Evolutionary conservation across 306 rosid genomes (phyloP), one percentile per base, ranked within the genome.

Genomic region (Acacia melanoxylon): DNA sequence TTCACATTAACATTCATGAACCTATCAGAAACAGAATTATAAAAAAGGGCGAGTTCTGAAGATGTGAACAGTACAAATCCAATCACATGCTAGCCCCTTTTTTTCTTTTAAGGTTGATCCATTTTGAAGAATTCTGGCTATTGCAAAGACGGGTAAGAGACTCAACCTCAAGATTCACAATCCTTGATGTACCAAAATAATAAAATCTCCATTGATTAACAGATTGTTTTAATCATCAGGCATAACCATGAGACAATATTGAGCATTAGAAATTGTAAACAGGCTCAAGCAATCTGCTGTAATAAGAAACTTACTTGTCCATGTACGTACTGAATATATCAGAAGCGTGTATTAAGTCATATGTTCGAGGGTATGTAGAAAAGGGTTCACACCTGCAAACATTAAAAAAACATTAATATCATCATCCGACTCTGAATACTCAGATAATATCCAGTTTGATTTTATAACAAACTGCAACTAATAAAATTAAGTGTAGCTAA

Each of bases 341-440:
- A 46, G 37, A 20, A 40, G 92, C 92, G 81, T 89, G 92, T 85
- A 89, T 79, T 82, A 89, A 83, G 80, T 89, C 92, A 79, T 87
- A 89, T 37, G 90, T 87, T 81, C 89, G 84, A 10, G 92, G 90
- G 72, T 85, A 89, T 37, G 92, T 89, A 54, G 92, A 89, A 69
- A 89, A 89, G 2, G 92, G 83, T 80, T 89, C 92, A 81, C 92
- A 89, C 92, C 92, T 89, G 74, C 80, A 87, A 72, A 12, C 24
- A 72, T 58, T 52, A 41, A 1, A 42, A 75, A 63, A 45, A 63
- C 3, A 29, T 72, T 40, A 68, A 37, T 49, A 58, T 10, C 70
- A 49, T 44, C 25, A 63, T 72, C 75, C 48, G 75, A 41, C 41
- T 59, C 78, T 27, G 59, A 82, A 44, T 58, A 40, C 3, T 77